Evolutionary conservation across 805 yeast species (phyloP), one percentile per base, ranked within the genome.

Genomic region (Candida verbasci): DNA sequence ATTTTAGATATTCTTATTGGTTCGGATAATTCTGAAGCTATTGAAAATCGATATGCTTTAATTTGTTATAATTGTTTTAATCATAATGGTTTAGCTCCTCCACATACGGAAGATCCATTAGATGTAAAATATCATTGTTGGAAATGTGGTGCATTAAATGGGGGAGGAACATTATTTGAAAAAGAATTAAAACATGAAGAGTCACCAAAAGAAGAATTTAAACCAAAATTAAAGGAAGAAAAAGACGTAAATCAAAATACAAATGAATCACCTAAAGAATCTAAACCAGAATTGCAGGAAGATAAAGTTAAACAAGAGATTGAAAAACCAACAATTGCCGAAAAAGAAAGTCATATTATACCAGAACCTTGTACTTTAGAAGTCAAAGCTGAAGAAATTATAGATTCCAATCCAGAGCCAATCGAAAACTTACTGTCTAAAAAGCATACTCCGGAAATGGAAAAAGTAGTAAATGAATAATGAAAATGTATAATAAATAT

Each of bases 81-180:
- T 12, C 94, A 86, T 56, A 86, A 86, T 50, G 95, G 95, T 1
- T 66, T 86, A 30, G 94, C 94, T 0, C 85, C 87, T 3, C 87
- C 85, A 2, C 82, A 82, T 6, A 60, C 70, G 41, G 42, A 53
- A 2, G 52, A 59, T 37, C 82, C 91, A 0, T 49, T 46, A 2
- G 49, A 55, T 4, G 76, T 83, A 7, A 59, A 56, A 35, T 86
- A 80, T 48, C 50, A 64, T 2, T 86, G 95, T 60, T 84, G 87
- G 7, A 57, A 58, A 16, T 85, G 95, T 58, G 84, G 82, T 10
- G 43, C 39, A 28, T 45, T 63, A 43, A 66, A 67, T 40, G 70
- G 69, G 2, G 31, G 37, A 17, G 42, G 35, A 6, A 36, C 37
- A 26, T 39, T 42, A 3, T 28, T 29, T 27, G 28, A 25, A 18